Evolutionary conservation across 768 basidiomycete species (phyloP).

Genomic region (Pleurotus eryngii): DNA sequence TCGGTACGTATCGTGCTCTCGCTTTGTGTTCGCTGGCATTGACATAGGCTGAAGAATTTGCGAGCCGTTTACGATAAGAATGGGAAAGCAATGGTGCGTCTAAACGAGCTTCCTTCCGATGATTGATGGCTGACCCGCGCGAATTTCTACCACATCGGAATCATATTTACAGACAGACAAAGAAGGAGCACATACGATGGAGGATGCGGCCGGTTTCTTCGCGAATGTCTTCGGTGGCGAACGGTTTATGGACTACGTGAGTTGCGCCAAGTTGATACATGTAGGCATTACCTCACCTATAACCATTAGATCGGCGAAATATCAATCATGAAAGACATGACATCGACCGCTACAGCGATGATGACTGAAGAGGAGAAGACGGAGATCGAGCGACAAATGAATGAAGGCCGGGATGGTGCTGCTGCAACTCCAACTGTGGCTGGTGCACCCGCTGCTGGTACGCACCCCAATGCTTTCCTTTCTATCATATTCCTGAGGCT

Average conservation of each 20-base stretch:
- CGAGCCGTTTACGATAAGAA: conserved; percentile 93
- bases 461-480: neutral
- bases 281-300: neutral
- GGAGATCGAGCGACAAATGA: conserved; percentile 76
- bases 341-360: conserved; percentile 78
- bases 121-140: neutral
- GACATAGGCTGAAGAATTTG: conserved; percentile 51
- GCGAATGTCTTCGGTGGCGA: conserved; percentile 96
- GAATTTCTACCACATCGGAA: neutral
- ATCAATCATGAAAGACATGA: conserved; percentile 92
- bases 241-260: conserved; percentile 82
- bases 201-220: conserved; percentile 94
- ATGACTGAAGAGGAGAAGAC: conserved; percentile 92
- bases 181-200: conserved; percentile 75
- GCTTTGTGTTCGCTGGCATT: conserved; percentile 1
- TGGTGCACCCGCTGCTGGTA: conserved; percentile 15
- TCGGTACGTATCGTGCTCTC: conserved; percentile 45
- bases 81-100: conserved; percentile 80
- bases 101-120: neutral
- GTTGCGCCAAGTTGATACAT: conserved; percentile 24
- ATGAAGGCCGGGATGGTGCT: conserved; percentile 28
- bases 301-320: conserved; percentile 87
- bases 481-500: no score
- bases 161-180: conserved; percentile 54
- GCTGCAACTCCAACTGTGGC: conserved; percentile 23